Evolutionary conservation across 2,329 filamentous ascomycete species (phyloP), one percentile per base, ranked within the genome.

Genomic region (Fusarium torulosum): DNA sequence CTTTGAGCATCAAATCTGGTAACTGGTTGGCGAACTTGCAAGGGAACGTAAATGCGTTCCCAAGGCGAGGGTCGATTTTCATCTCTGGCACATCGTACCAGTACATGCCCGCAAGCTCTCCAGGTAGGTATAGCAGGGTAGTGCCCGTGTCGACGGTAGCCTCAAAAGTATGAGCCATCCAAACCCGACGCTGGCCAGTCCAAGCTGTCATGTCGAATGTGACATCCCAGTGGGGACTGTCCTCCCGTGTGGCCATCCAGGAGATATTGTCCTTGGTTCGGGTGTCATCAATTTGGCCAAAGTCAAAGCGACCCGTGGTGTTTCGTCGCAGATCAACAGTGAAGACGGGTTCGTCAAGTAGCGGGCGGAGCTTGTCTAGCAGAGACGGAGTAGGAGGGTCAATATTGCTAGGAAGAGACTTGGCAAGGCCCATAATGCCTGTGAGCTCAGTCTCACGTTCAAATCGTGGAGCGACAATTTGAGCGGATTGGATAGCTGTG

Each of bases 91-190:
- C 85, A 46, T 81, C 75, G 29, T 74, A 74, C 78, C 89, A 92
- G 79, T 92, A 93, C 33, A 81, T 81, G 27, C 81, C 74, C 3
- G 85, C 86, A n/a, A 90, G 79, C 10, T 81, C 78, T 17, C 83
- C 79, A 29, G 86, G 84, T 25, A 90, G 79, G 49, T 91, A 84
- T 74, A 92, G 80, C 53, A 92, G 80, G 1, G 89, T 88, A 6
- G 89, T 91, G 23, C 90, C 90, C 4, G 90, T 92, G 77, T 93
- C 90, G 27, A 87, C 82, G 55, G 91, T 89, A 45, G 88, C 85
- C 27, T 79, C 78, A 69, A 84, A 82, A 19, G 72, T 70, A 43
- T 79, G 85, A 63, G 78, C 82, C 46, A 77, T 78, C 59, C 90
- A 82, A 21, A 82, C 80, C 55, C 73, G 83, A 74, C 90, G 82